Evolutionary conservation across 208 protist genomes (phyloP).

Genomic region (Balamuthia mandrillaris): DNA sequence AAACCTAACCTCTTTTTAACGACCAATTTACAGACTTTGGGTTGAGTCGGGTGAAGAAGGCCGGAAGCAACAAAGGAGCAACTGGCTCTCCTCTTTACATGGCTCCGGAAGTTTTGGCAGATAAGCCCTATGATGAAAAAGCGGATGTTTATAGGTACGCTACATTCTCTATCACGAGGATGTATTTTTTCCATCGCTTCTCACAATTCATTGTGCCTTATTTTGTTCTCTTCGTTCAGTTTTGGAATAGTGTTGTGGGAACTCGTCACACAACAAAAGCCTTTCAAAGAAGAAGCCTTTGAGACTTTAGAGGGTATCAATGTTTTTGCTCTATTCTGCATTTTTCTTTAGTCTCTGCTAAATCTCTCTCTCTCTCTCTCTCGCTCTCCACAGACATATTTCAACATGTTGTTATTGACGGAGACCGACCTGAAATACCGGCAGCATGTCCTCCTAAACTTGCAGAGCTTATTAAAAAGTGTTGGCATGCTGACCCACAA

Average conservation of each 20-base stretch:
- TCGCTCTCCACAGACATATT: background rate
- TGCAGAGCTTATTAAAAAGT: background rate
- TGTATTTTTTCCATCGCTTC: background rate
- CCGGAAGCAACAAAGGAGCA: slow-evolving; percentile 14
- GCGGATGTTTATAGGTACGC: slow-evolving; percentile 25
- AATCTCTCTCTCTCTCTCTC: background rate
- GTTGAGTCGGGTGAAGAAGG: background rate
- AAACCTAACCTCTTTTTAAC: background rate
- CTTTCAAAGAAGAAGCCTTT: background rate
- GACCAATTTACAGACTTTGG: slow-evolving; percentile 12
- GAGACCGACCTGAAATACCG: background rate
- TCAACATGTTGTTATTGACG: slow-evolving; percentile 32
- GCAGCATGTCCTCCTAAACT: background rate
- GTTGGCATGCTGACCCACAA: background rate
- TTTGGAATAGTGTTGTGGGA: slow-evolving; percentile 36
- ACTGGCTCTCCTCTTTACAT: slow-evolving; percentile 33
- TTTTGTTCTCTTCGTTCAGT: background rate
- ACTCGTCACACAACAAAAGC: slow-evolving; percentile 1
- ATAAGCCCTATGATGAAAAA: slow-evolving; percentile 13
- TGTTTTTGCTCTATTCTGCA: background rate
- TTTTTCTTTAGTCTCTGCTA: background rate
- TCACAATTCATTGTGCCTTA: background rate
- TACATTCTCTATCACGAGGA: background rate
- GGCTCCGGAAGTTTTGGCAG: slow-evolving; percentile 23
- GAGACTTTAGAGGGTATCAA: background rate